Base-by-base conservation (phyloP, 225 moss, liverwort and hornwort species). In the Neckera pumila region DNA sequence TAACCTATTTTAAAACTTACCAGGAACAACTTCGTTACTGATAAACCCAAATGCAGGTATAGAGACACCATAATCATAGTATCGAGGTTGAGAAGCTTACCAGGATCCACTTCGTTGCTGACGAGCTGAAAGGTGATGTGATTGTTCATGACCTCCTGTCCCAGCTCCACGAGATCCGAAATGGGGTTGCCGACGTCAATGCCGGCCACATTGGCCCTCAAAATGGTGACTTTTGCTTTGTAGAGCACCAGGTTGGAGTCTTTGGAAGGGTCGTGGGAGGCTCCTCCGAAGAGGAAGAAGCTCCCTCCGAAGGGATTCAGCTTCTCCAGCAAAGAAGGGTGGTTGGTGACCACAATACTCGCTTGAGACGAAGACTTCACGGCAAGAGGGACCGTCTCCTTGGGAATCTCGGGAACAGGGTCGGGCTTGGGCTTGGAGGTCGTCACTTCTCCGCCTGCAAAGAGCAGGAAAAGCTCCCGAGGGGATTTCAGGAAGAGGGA, bases 361-460 rank as follows among this genome's bases (percentile, higher is more conserved):
- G 45, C 62, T 27, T 9, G 34, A 18, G 89, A 85, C n/a, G 82
- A 33, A 20, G 93, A 76, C 40, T 90, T 92, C 61, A 89, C 89
- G 43, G 87, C n/a, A 85, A 93, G 61, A 21, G 82, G 43, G 20
- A 93, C 91, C 51, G 62, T 85, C 89, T 90, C 90, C 85, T 82
- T 90, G 45, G 87, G 36, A 34, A 73, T 27, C 31, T 91, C 93
- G 42, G 93, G 93, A 54, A 93, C 38, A 38, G 90, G 90, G 57
- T 93, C 93, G 6, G 91, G 90, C 51, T 85, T 89, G 36, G 93
- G 93, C 89, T 93, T 93, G 79, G 84, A 73, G 38, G 90, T 90
- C 16, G 91, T 90, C 67, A 90, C 90, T 79, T 93, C 91, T 47
- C 91, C 93, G 17, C 91, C 93, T 25, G 79, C 72, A 75, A 87